A percentile compares a stretch with the other conserved stretches of the same genome.
Conservation (phyloP, 257 asterid genomes). For the Solanum lignicaule region DNA sequence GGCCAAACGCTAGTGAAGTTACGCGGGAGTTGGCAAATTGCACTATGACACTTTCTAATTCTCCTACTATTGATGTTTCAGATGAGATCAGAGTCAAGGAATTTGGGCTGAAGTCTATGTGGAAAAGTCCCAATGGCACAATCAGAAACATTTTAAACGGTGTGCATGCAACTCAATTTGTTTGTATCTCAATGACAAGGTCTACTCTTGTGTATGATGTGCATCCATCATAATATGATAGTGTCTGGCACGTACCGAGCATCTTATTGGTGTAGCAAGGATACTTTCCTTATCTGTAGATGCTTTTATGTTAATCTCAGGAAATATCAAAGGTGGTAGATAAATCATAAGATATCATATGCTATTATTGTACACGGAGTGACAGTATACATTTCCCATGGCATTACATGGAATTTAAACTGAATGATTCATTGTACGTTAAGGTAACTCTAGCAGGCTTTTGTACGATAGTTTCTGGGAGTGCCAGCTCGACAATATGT, state of each 20-base stretch:
- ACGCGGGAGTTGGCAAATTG: background rate
- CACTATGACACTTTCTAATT: background rate
- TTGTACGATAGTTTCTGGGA: background rate
- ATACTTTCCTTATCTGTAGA: background rate
- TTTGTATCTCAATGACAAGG: background rate
- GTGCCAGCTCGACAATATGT: background rate
- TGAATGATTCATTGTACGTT: background rate
- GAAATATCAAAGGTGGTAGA: background rate
- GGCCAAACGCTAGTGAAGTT: background rate
- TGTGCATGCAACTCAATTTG: slow-evolving; percentile 9
- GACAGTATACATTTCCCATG: background rate
- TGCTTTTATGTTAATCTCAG: background rate
- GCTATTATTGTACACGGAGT: background rate
- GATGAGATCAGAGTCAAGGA: slow-evolving; percentile 86
- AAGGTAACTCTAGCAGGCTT: background rate
- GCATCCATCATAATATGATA: background rate
- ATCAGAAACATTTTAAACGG: slow-evolving; percentile 84
- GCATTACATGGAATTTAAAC: background rate
- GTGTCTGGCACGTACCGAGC: background rate
- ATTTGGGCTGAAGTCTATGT: slow-evolving; percentile 76
- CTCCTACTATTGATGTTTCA: slow-evolving; percentile 15
- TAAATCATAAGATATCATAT: background rate
- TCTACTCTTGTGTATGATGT: background rate
- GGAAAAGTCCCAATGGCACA: slow-evolving; percentile 96
- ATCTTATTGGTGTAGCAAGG: background rate